Base-by-base conservation (phyloP, 768 basidiomycete genomes). In the Russula sp. region DNA sequence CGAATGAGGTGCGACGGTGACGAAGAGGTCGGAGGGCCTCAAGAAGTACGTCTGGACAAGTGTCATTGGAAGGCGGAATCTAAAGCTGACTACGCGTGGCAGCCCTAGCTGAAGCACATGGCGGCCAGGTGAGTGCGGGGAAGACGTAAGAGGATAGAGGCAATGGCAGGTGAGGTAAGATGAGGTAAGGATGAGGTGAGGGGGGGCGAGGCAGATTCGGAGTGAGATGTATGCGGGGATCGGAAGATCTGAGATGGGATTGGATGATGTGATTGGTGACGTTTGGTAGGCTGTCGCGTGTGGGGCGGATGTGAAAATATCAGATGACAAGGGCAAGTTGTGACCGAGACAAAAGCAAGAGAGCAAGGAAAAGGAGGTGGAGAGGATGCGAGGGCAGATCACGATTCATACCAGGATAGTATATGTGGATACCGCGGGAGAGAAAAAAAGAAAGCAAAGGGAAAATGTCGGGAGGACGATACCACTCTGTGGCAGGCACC, bases 211-310 rank as follows among this genome's bases (percentile, higher is more conserved):
- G 58, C 50, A 65, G 64, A 65, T 61, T 46, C 40, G 10, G 24
- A n/a, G 38, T 4, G 20, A 46, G 63, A 64, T 59, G 63, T n/a
- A n/a, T 55, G 53, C 49, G 42, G 30, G 34, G 64, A 65, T 65
- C 64, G 57, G 22, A 20, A 61, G 60, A 65, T 65, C 59, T 22
- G 64, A 51, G 49, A 56, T 57, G 62, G 26, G 55, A 63, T 36
- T 36, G 36, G 48, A 57, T 50, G 63, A 57, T 65, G 64, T 65
- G 64, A 65, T 65, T 65, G 64, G 64, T 61, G 55, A 57, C 59
- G 52, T 51, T 57, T 49, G 57, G 46, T 48, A 48, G 63, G n/a
- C 34, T 51, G 49, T 58, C 49, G 63, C 46, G 26, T 42, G 59
- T 46, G 59, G 32, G 55, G 56, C 28, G 50, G 51, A 61, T 53